Percentiles rank a stretch among this genome's conserved stretches.
phyloP scores from a whole-genome alignment of 768 basidiomycete species.

The Mrakia blollopis region DNA sequence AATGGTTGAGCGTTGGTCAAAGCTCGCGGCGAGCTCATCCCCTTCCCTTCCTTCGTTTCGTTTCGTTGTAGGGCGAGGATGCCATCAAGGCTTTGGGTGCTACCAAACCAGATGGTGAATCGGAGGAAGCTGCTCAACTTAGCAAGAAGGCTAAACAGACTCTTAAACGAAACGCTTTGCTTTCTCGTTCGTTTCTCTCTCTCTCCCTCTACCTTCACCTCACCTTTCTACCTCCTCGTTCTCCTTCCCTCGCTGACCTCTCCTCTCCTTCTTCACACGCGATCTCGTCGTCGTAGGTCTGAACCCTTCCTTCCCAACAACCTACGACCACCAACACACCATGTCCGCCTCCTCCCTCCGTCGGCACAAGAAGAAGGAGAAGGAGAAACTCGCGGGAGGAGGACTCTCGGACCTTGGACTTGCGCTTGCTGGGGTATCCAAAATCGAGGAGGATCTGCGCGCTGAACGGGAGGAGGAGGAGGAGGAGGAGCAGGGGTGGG shows the following conservation, averaged over 20 bases:
- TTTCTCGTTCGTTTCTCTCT: slow-evolving; percentile 3
- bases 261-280: no score
- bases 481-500: slow-evolving; percentile 18
- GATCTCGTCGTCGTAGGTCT: slow-evolving; percentile 16
- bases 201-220: background rate
- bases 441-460: background rate
- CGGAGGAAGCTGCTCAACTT: background rate
- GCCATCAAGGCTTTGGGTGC: background rate
- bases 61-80: background rate
- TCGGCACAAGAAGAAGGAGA: slow-evolving; percentile 20
- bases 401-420: background rate
- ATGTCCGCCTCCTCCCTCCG: slow-evolving; percentile 27
- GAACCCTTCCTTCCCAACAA: background rate
- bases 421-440: background rate
- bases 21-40: slow-evolving; percentile 8
- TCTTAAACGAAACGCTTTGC: slow-evolving; percentile 20
- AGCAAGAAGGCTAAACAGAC: slow-evolving; percentile 31
- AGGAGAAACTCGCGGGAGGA: slow-evolving; percentile 27
- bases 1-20: slow-evolving; percentile 13
- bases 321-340: slow-evolving; percentile 12
- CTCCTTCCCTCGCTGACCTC: background rate
- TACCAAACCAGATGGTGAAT: slow-evolving; percentile 4
- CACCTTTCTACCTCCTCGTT: background rate
- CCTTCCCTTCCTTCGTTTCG: background rate
- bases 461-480: slow-evolving; percentile 10